phyloP scores from a whole-genome alignment of 768 basidiomycete species.

The Termitomyces sp. region DNA sequence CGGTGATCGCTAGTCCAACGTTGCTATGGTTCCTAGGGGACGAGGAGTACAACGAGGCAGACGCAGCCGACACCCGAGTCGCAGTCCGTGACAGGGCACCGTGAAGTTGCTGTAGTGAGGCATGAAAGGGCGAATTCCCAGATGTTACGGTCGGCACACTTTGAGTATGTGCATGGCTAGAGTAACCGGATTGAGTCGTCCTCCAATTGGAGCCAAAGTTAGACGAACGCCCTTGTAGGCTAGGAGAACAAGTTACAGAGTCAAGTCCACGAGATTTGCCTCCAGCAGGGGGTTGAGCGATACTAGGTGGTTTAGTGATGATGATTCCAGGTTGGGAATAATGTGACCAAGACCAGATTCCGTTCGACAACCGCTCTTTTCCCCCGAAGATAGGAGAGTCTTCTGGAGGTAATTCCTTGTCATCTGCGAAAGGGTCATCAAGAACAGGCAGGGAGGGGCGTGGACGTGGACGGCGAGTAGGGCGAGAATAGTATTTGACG shows the following conservation, averaged over 20 bases:
- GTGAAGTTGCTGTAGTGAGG: slow-evolving; percentile 37
- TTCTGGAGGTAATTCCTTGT: slow-evolving; percentile 41
- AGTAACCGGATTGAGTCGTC: slow-evolving; percentile 18
- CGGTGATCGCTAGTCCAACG: slow-evolving; percentile 33
- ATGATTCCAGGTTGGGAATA: slow-evolving; percentile 36
- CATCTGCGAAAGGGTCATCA: slow-evolving; percentile 50
- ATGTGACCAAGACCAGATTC: slow-evolving; percentile 57
- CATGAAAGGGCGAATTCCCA: slow-evolving; percentile 21
- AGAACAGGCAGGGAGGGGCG: slow-evolving; percentile 76
- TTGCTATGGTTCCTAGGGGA: slow-evolving; percentile 33
- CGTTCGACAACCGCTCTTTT: slow-evolving; percentile 53
- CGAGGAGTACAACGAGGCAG: slow-evolving; percentile 45
- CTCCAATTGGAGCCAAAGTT: slow-evolving; percentile 12
- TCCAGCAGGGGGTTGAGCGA: slow-evolving; percentile 2
- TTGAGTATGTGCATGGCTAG: slow-evolving; percentile 20
- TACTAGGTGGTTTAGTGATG: slow-evolving; percentile 12
- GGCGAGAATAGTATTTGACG: slow-evolving; percentile 45
- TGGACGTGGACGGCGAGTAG: slow-evolving; percentile 49
- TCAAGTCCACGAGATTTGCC: slow-evolving; percentile 10
- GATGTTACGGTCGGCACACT: slow-evolving; percentile 13
- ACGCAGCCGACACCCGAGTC: slow-evolving; percentile 38
- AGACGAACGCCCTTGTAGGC: slow-evolving; percentile 9
- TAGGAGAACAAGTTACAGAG: slow-evolving; percentile 10
- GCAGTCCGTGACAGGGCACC: slow-evolving; percentile 33
- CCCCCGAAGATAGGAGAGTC: slow-evolving; percentile 80